Conservation (phyloP, 306 rosid genomes). For the Quercus gilva region DNA sequence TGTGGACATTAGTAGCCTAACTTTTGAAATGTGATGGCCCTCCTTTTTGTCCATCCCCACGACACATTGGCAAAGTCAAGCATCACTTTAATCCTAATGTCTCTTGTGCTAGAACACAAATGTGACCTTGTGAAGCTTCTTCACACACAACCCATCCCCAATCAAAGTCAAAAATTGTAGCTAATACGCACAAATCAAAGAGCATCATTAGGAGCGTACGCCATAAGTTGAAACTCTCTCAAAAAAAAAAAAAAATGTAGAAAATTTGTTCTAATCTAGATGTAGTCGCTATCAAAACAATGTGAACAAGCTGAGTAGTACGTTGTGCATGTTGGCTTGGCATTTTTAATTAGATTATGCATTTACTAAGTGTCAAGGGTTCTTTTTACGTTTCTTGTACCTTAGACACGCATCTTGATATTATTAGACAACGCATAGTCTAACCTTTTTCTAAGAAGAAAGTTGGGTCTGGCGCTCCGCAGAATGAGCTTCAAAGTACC, state of each 20-base stretch:
- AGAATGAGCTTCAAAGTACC: too few species aligned
- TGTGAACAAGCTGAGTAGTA: neutral
- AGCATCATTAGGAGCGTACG: neutral
- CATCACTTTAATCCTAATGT: neutral
- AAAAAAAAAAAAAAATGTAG: too few species aligned
- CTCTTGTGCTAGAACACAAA: neutral
- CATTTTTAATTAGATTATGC: neutral
- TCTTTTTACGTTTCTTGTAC: too few species aligned
- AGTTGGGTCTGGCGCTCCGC: accelerated
- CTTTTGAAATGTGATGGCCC: neutral
- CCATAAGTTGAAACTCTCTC: too few species aligned
- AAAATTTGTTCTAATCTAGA: neutral
- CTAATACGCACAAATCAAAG: neutral
- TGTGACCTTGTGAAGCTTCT: neutral
- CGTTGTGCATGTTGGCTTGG: neutral
- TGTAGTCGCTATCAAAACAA: neutral
- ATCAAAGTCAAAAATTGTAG: neutral
- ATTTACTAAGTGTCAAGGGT: neutral
- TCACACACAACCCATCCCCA: neutral
- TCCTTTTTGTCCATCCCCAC: neutral
- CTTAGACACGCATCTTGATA: too few species aligned
- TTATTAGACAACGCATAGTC: too few species aligned
- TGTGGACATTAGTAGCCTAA: neutral
- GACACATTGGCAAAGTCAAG: neutral
- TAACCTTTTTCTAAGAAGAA: too few species aligned